These are phyloP conservation scores for Quercus parvula DNA, from an alignment of 306 rosid genomes.

Conservation along the genomic window DNA sequence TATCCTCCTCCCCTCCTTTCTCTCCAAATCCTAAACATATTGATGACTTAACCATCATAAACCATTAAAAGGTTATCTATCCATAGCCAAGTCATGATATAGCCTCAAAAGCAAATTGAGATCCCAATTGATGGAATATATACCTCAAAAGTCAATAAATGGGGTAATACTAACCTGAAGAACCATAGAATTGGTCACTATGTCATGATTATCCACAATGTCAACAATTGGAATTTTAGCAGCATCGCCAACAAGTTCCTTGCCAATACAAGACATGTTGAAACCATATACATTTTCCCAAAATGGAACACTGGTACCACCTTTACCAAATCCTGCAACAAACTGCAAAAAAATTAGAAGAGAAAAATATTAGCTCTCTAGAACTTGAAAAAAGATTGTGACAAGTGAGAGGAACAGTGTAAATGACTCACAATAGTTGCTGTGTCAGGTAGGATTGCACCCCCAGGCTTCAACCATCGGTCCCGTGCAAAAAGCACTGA, in stretches of 20 bases:
- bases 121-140: neutral
- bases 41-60: too few species aligned
- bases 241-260: conserved; percentile 74
- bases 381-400: neutral
- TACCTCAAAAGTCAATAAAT: neutral
- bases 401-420: neutral
- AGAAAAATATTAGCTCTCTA: neutral
- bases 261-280: conserved; percentile 79
- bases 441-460: conserved; percentile 91
- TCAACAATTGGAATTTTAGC: conserved; percentile 83
- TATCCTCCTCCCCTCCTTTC: too few species aligned
- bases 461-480: conserved; percentile 88
- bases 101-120: neutral
- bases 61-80: too few species aligned
- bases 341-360: conserved; percentile 67
- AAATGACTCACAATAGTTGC: conserved; percentile 79
- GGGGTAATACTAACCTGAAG: conserved; percentile 65
- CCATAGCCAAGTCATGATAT: too few species aligned
- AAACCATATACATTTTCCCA: conserved; percentile 85
- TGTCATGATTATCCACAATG: conserved; percentile 53
- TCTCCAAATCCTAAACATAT: too few species aligned
- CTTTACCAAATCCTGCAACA: conserved; percentile 95
- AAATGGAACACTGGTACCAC: conserved; percentile 88
- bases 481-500: conserved; percentile 93
- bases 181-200: conserved; percentile 64